A percentile compares a stretch with the other conserved stretches of the same genome.
phyloP scores from a whole-genome alignment of 2,329 filamentous ascomycete genomes.

The Xylariaceae sp. region DNA sequence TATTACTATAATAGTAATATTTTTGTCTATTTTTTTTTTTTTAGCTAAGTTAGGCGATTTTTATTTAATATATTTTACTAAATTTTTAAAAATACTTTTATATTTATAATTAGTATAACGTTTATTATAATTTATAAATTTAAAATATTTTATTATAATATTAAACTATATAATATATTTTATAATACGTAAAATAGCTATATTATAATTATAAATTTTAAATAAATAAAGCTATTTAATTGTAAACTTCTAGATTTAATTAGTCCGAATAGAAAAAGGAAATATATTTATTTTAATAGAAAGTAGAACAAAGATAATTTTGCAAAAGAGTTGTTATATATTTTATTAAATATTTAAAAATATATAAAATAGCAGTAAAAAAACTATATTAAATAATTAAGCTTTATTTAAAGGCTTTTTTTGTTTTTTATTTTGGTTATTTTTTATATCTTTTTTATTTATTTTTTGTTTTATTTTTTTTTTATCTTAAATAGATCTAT shows the following conservation, averaged over 20 bases:
- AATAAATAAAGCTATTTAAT: constrained; percentile 22
- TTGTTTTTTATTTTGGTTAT: too few species aligned
- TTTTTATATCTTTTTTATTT: too few species aligned
- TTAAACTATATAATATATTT: constrained; percentile 31
- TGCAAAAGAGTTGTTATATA: constrained; percentile 2
- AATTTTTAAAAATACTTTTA: constrained; percentile 8
- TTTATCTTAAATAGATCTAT: neutral
- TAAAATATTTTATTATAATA: constrained; percentile 27
- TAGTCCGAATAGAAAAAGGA: constrained; percentile 24
- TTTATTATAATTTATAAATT: constrained; percentile 15
- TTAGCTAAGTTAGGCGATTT: constrained; percentile 31
- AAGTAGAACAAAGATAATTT: neutral
- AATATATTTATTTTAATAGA: neutral
- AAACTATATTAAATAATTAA: neutral
- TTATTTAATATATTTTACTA: constrained; percentile 16
- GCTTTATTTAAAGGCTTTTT: neutral
- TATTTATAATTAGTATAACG: constrained; percentile 8
- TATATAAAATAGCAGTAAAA: constrained; percentile 2
- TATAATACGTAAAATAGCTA: constrained; percentile 21
- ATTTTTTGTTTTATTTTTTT: neutral
- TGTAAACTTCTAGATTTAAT: constrained; percentile 22
- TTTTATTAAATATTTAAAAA: constrained; percentile 6
- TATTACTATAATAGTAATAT: constrained; percentile 31
- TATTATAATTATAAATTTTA: constrained; percentile 34
- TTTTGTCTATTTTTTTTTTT: constrained; percentile 32